phyloP scores from a whole-genome alignment of 116 monocot species.

The Papilionanthe hybrid region DNA sequence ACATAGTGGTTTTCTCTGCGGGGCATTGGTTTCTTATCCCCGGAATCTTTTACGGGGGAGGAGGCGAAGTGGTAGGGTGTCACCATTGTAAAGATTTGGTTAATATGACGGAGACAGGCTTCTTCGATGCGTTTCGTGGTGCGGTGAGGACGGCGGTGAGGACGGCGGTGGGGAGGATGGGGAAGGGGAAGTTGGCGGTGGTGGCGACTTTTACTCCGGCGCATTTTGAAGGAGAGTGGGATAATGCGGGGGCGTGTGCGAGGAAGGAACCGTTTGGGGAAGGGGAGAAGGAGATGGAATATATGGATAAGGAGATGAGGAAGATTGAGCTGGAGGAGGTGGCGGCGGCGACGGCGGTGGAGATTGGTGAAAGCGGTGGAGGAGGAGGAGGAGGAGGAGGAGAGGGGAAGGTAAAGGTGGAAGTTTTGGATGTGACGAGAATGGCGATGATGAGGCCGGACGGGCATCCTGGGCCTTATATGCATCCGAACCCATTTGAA shows the following conservation, averaged over 20 bases:
- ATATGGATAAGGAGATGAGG: constrained; percentile 56
- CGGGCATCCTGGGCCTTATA: constrained; percentile 61
- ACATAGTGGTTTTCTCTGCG: constrained; percentile 54
- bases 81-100: constrained; percentile 52
- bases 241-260: constrained; percentile 59
- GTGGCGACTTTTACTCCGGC: constrained; percentile 85
- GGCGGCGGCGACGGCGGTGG: constrained; percentile 11
- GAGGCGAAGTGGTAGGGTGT: constrained; percentile 49
- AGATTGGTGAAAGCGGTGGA: constrained; percentile 25
- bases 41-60: constrained; percentile 37
- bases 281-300: constrained; percentile 57
- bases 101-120: constrained; percentile 65
- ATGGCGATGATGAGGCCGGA: constrained; percentile 50
- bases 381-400: constrained; percentile 8
- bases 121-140: constrained; percentile 60
- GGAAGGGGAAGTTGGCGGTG: constrained; percentile 28
- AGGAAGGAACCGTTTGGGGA: constrained; percentile 59
- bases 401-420: constrained; percentile 16
- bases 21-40: constrained; percentile 90
- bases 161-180: constrained; percentile 11
- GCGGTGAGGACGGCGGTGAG: constrained; percentile 38
- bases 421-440: constrained; percentile 46
- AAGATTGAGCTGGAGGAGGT: constrained; percentile 46
- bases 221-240: constrained; percentile 86
- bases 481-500: constrained; percentile 42